A percentile compares a stretch with the other conserved stretches of the same genome.
Evolutionary conservation across 352 stramenopile species (phyloP).

Genomic region (Pythium utonaiense): DNA sequence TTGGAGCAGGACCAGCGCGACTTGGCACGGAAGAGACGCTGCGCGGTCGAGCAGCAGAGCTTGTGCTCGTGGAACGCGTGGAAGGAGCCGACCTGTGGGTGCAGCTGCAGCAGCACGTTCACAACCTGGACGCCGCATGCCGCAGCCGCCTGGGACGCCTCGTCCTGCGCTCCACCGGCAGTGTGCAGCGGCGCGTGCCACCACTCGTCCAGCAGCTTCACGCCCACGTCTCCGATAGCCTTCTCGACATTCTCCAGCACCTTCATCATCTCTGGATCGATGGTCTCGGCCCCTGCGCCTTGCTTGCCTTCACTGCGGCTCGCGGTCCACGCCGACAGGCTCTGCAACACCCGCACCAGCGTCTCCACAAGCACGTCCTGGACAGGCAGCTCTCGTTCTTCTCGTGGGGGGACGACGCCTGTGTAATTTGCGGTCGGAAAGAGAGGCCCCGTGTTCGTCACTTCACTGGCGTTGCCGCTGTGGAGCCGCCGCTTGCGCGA

Average conservation of each 20-base stretch:
- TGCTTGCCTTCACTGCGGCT: neutral
- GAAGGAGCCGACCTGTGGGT: conserved; percentile 21
- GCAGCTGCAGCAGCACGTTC: conserved; percentile 28
- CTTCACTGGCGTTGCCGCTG: too few species aligned
- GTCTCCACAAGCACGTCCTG: conserved; percentile 16
- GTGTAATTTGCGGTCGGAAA: too few species aligned
- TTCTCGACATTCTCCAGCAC: conserved; percentile 11
- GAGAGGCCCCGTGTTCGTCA: too few species aligned
- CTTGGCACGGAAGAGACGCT: conserved; percentile 23
- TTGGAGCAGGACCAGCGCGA: conserved; percentile 23
- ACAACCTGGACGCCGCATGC: conserved; percentile 14
- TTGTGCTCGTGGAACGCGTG: conserved; percentile 31
- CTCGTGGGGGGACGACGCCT: too few species aligned
- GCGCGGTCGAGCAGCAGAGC: conserved; percentile 17
- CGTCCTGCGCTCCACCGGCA: neutral
- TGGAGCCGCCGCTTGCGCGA: conserved; percentile 20
- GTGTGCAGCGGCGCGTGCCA: conserved; percentile 1
- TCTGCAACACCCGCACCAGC: conserved; percentile 18
- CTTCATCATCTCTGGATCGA: neutral
- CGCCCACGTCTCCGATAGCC: conserved; percentile 22
- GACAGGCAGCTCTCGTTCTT: neutral
- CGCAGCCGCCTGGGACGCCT: neutral
- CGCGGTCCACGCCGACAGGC: conserved; percentile 14
- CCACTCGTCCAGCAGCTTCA: conserved; percentile 23
- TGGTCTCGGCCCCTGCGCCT: neutral